Percentiles rank a stretch among this genome's conserved stretches.
phyloP scores from a whole-genome alignment of 768 basidiomycete species.

The Leucosporidium scottii region DNA sequence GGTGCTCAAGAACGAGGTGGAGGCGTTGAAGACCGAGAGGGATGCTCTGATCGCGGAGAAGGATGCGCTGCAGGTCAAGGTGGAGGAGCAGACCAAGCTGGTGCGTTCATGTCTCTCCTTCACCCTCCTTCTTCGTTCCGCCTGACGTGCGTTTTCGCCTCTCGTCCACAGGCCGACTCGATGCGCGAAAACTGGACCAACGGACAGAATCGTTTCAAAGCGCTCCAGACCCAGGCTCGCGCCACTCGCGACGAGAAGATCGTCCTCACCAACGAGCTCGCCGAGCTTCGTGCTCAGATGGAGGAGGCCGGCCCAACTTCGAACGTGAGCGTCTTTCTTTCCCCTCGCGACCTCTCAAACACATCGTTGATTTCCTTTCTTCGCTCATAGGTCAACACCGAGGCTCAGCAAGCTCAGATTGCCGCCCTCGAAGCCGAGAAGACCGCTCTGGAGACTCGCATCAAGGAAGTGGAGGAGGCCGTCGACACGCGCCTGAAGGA shows the following conservation, averaged over 20 bases:
- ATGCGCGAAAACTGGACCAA: slow-evolving; percentile 20
- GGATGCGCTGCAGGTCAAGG: neutral
- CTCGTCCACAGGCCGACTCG: slow-evolving; percentile 10
- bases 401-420: slow-evolving; percentile 27
- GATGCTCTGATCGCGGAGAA: slow-evolving; percentile 2
- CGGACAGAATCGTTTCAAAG: slow-evolving; percentile 33
- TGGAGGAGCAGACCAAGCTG: slow-evolving; percentile 20
- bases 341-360: neutral
- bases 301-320: neutral
- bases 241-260: slow-evolving; percentile 26
- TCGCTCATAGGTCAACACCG: slow-evolving; percentile 15
- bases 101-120: neutral
- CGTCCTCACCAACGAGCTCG: slow-evolving; percentile 35
- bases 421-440: slow-evolving; percentile 13
- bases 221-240: slow-evolving; percentile 32
- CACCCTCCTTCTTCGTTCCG: neutral
- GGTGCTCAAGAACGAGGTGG: slow-evolving; percentile 60
- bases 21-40: slow-evolving; percentile 6
- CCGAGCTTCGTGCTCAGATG: slow-evolving; percentile 36
- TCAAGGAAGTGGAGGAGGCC: neutral
- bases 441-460: slow-evolving; percentile 1
- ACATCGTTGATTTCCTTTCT: too few species aligned
- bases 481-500: neutral
- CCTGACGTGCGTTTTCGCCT: neutral
- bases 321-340: neutral